These are phyloP conservation scores for Bassia scoparia DNA, from an alignment of 148 eudicot genomes.

Conservation along the genomic window DNA sequence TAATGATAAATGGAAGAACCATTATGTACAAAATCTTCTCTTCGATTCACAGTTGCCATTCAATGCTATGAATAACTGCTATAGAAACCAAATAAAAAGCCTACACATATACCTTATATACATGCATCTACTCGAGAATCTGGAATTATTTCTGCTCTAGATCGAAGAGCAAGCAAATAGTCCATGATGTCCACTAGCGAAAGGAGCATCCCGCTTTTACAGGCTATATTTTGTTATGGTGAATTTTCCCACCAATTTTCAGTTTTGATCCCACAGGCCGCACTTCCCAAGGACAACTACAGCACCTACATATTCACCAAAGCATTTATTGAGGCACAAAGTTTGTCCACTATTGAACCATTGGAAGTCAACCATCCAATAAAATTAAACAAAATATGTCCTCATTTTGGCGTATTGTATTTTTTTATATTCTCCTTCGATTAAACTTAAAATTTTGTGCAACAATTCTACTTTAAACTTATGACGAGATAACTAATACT, in stretches of 20 bases:
- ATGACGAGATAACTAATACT: too few species aligned
- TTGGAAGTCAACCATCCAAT: background rate
- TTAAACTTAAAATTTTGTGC: too few species aligned
- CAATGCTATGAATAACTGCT: constrained; percentile 29
- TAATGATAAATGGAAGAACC: constrained; percentile 16
- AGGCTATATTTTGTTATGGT: constrained; percentile 68
- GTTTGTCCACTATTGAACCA: background rate
- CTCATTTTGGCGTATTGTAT: too few species aligned
- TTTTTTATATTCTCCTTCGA: too few species aligned
- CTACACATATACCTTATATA: constrained; percentile 40
- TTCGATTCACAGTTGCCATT: constrained; percentile 21
- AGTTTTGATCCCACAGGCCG: constrained; percentile 92
- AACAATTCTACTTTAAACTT: too few species aligned
- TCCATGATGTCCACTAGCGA: constrained; percentile 61
- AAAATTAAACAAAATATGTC: too few species aligned
- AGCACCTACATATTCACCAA: constrained; percentile 49
- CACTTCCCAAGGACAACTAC: constrained; percentile 88
- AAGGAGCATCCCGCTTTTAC: constrained; percentile 66
- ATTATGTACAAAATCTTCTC: constrained; percentile 29
- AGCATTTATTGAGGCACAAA: background rate
- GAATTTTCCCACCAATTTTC: constrained; percentile 86
- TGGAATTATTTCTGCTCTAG: constrained; percentile 53
- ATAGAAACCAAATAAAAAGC: constrained; percentile 25
- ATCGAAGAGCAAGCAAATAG: constrained; percentile 57
- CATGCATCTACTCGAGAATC: constrained; percentile 34